Evolutionary conservation across 1,284 basidiomycete genomes (phyloP), one percentile per base, ranked within the genome.

Genomic region (Marasmius tenuissimus): DNA sequence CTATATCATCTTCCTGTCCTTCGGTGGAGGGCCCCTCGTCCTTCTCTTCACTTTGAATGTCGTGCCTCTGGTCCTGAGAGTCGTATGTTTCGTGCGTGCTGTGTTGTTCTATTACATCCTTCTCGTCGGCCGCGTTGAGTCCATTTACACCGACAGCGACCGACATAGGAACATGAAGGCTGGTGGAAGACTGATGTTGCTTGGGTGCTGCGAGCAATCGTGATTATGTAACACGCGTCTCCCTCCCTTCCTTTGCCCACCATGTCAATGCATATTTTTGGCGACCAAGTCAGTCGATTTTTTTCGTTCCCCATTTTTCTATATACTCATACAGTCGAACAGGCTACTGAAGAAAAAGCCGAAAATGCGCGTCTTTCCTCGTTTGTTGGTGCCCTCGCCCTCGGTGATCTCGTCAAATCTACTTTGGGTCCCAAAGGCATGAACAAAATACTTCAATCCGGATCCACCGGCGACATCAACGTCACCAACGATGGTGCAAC

Each of bases 401-500:
- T 99, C 45, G 97, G 97, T 58, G 97, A 99, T 79, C 88, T 99
- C 65, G 96, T 99, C 73, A 99, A 98, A 81, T 97, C 95, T 4
- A 99, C 97, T 16, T 86, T 99, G 7, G 97, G 97, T 12, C 97
- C 97, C 45, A 99, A 99, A 79, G 95, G 93, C 61, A 95, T 96
- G 93, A 94, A 94, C 83, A 96, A 96, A 78, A 96, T 96, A 66
- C 85, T 96, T 49, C 95, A 98, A 80, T 98, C 96, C 2, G 89
- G 80, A 7, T 94, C 96, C 3, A 89, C 92, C 0, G 96, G 95
- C 38, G 93, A 96, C 48, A 94, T 99, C 69, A 97, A 91, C 63
- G 96, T 99, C 60, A 99, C 97, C 16, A 99, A 99, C 77, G 97
- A 99, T 75, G 97, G 97, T 16, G 97, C 97, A 2, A 99, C 97